phyloP scores from a whole-genome alignment of 78 protist genomes.

The Dictyostelium capitatum region DNA sequence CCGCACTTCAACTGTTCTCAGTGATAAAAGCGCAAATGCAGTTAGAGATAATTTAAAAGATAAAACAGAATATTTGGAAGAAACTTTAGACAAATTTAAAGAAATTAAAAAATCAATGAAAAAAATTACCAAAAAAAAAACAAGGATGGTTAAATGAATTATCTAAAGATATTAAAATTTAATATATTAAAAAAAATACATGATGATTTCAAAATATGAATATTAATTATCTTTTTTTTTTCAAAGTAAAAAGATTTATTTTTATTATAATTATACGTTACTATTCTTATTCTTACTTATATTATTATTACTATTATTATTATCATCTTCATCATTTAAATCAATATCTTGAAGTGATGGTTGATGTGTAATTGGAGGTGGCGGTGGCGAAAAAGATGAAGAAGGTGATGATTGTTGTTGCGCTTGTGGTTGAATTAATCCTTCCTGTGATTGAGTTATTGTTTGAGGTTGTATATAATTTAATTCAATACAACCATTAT shows the following conservation, averaged over 20 bases:
- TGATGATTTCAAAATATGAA: neutral
- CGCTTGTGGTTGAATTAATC: neutral
- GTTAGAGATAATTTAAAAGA: too few species aligned
- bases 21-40: too few species aligned
- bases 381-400: neutral
- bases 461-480: too few species aligned
- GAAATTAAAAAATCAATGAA: too few species aligned
- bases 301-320: neutral
- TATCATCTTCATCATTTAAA: neutral
- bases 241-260: too few species aligned
- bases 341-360: constrained; percentile 7
- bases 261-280: neutral
- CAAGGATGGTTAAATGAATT: too few species aligned
- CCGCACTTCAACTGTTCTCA: too few species aligned
- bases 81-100: too few species aligned
- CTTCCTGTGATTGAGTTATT: neutral
- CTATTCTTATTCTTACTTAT: neutral
- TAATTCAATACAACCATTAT: neutral
- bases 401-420: neutral
- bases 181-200: too few species aligned
- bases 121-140: too few species aligned
- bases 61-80: too few species aligned
- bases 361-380: neutral
- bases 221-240: neutral
- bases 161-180: too few species aligned